A percentile compares a stretch with the other conserved stretches of the same genome.
These are phyloP conservation scores for Neolentinus lepideus DNA, from an alignment of 1,284 basidiomycete genomes.

Conservation along the genomic window DNA sequence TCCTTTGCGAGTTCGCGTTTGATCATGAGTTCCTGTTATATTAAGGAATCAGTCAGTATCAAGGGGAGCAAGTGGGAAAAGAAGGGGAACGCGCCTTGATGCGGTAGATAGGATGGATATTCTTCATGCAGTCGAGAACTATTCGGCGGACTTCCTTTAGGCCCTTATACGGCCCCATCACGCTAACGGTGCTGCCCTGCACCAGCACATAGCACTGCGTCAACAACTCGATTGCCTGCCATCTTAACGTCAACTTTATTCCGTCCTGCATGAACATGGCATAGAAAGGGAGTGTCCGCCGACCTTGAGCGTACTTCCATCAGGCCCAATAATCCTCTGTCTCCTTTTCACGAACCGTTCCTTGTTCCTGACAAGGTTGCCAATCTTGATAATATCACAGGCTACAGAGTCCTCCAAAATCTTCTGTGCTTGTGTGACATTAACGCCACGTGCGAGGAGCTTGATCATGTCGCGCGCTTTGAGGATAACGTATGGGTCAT, in stretches of 20 bases:
- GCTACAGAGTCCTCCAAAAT: constrained; percentile 88
- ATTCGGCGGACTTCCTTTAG: constrained; percentile 95
- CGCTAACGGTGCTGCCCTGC: constrained; percentile 96
- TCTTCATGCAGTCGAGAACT: constrained; percentile 98
- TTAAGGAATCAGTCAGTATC: constrained; percentile 5
- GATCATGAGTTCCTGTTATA: constrained; percentile 92
- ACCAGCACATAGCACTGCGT: constrained; percentile 98
- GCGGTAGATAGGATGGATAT: constrained; percentile 98
- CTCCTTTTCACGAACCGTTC: constrained; percentile 95
- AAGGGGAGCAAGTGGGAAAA: constrained; percentile 4
- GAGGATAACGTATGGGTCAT: constrained; percentile 92
- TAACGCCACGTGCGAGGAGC: constrained; percentile 88
- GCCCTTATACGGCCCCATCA: constrained; percentile 94
- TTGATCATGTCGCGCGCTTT: constrained; percentile 97
- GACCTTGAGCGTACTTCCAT: constrained; percentile 95
- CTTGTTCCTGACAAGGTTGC: constrained; percentile 91
- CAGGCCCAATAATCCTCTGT: constrained; percentile 95
- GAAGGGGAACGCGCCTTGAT: constrained; percentile 68
- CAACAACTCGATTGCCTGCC: constrained; percentile 93
- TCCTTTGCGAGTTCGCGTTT: constrained; percentile 97
- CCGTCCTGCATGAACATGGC: neutral
- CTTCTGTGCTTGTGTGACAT: constrained; percentile 80
- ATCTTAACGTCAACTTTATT: neutral
- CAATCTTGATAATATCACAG: constrained; percentile 98
- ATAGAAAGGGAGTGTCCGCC: constrained; percentile 14